Percentiles rank a stretch among this genome's conserved stretches.
Conservation (phyloP, 2,329 filamentous ascomycete species). For the Trichoderma sp. region DNA sequence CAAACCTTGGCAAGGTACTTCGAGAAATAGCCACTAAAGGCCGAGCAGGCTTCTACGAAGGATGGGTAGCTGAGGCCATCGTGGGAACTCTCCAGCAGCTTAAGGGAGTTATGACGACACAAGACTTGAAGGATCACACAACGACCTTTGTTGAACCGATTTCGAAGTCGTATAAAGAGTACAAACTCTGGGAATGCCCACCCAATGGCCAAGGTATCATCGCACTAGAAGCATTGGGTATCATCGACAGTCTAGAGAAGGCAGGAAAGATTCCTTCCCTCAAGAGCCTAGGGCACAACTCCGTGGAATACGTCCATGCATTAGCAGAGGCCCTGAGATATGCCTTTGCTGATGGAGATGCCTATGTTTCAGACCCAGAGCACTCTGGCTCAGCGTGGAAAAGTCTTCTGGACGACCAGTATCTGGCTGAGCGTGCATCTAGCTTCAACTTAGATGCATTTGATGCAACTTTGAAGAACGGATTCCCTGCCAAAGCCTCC, state of each 20-base stretch:
- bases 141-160: conserved; percentile 4
- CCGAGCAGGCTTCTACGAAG: conserved; percentile 4
- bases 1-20: conserved; percentile 2
- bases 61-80: conserved; percentile 15
- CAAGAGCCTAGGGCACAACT: neutral
- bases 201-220: conserved; percentile 16
- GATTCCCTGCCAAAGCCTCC: neutral
- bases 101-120: neutral
- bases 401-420: neutral
- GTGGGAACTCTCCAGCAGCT: neutral
- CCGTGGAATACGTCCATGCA: conserved; percentile 4
- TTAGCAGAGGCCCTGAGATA: neutral
- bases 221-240: conserved; percentile 7
- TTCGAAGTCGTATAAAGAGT: neutral
- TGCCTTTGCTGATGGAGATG: conserved; percentile 12
- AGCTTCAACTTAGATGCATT: neutral
- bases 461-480: conserved; percentile 3
- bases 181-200: conserved; percentile 6
- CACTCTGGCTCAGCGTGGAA: neutral
- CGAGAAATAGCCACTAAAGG: conserved; percentile 9
- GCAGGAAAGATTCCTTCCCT: neutral
- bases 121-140: conserved; percentile 13
- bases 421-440: neutral
- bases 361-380: conserved; percentile 13
- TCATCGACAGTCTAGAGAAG: conserved; percentile 3